Percentiles rank a stretch among this genome's conserved stretches.
These are phyloP conservation scores for Sclerospora graminicola DNA, from an alignment of 352 stramenopile genomes.

Conservation along the genomic window DNA sequence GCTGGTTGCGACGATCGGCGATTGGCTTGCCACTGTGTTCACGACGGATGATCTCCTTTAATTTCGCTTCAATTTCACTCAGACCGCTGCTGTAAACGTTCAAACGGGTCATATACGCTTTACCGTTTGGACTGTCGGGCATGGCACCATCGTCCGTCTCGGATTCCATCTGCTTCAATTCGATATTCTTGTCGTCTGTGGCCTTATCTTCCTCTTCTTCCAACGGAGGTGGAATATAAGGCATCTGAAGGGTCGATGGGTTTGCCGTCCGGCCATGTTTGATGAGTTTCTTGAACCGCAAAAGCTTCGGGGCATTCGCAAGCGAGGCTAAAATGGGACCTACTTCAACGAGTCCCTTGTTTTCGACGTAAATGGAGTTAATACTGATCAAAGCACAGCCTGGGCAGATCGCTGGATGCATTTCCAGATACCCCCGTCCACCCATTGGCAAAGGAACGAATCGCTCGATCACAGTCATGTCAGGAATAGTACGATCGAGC, in stretches of 20 bases:
- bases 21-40: constrained; percentile 32
- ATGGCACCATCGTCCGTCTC: constrained; percentile 16
- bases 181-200: constrained; percentile 13
- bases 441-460: constrained; percentile 62
- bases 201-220: constrained; percentile 22
- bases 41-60: constrained; percentile 40
- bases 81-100: constrained; percentile 36
- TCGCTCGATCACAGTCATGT: constrained; percentile 74
- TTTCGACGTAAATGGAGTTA: constrained; percentile 66
- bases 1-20: constrained; percentile 42
- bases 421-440: constrained; percentile 62
- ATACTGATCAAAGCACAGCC: constrained; percentile 70
- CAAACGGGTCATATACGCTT: constrained; percentile 35
- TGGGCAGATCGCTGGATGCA: constrained; percentile 71
- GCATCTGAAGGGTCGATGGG: constrained; percentile 52
- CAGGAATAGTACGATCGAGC: constrained; percentile 60
- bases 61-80: constrained; percentile 32
- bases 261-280: constrained; percentile 59
- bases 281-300: constrained; percentile 85
- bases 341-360: constrained; percentile 59
- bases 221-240: constrained; percentile 54
- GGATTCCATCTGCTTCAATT: constrained; percentile 7
- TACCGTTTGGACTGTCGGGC: constrained; percentile 9
- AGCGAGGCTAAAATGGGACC: constrained; percentile 58
- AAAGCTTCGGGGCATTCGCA: constrained; percentile 37